A percentile compares a stretch with the other conserved stretches of the same genome.
These are phyloP conservation scores for Apiospora phragmitis DNA, from an alignment of 2,329 filamentous ascomycete genomes.

Conservation along the genomic window DNA sequence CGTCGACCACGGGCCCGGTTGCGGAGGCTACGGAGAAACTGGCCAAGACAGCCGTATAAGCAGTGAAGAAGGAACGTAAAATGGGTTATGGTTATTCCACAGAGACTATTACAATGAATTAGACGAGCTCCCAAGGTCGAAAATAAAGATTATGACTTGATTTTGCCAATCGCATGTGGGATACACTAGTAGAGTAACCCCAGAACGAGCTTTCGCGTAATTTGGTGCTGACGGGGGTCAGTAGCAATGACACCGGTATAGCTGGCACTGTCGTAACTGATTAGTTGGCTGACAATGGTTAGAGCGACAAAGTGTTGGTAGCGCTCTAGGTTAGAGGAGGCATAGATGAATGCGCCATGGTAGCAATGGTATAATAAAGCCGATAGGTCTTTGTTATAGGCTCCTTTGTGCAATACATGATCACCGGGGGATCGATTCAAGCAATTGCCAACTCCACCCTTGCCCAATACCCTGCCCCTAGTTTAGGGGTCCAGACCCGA, in stretches of 20 bases:
- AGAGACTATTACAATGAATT: background rate
- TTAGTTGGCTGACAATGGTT: background rate
- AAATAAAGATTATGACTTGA: background rate
- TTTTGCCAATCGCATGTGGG: background rate
- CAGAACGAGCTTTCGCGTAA: too few species aligned
- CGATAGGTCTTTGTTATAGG: background rate
- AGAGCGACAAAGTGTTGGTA: background rate
- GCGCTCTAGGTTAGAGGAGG: too few species aligned
- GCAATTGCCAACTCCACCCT: background rate
- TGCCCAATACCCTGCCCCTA: background rate
- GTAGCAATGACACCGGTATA: background rate
- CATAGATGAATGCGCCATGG: too few species aligned
- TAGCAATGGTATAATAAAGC: background rate
- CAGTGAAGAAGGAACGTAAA: background rate
- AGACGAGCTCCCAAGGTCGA: background rate
- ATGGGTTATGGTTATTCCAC: background rate
- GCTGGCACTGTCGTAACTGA: background rate
- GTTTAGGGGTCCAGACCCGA: slow-evolving; percentile 6
- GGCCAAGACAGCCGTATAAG: slow-evolving; percentile 27
- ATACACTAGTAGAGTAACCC: background rate
- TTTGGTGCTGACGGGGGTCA: background rate
- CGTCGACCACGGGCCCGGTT: slow-evolving; percentile 13
- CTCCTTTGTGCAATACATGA: background rate
- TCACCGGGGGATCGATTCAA: background rate
- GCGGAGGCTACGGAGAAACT: slow-evolving; percentile 28